Conservation (phyloP, 1,284 basidiomycete genomes). For the Gomphus sp. region DNA sequence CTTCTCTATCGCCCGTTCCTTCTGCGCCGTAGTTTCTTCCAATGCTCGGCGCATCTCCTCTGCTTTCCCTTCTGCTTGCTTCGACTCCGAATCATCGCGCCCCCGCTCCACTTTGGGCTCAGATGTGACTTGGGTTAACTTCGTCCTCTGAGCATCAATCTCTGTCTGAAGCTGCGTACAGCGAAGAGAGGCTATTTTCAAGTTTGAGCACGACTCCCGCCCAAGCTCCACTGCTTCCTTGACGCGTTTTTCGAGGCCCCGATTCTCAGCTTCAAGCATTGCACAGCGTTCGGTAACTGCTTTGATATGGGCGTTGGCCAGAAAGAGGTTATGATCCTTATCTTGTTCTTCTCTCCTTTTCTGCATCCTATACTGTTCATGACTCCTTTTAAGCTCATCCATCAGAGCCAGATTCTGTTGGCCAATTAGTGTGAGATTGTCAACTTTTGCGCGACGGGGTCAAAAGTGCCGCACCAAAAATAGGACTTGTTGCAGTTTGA, state of each 20-base stretch:
- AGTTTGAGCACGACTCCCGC: not conserved
- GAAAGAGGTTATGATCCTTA: not conserved
- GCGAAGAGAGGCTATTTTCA: not conserved
- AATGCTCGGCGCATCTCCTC: not conserved
- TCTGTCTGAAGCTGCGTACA: not conserved
- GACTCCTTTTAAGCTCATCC: too few relatives aligned
- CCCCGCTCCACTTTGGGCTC: not conserved
- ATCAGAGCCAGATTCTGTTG: too few relatives aligned
- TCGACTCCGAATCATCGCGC: not conserved
- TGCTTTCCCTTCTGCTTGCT: not conserved
- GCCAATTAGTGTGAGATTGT: not conserved
- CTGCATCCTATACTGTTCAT: not conserved
- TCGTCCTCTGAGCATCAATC: not conserved
- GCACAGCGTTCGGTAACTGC: not conserved
- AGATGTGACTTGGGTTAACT: not conserved
- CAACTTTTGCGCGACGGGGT: not conserved
- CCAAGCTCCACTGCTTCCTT: not conserved
- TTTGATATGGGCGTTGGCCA: not conserved
- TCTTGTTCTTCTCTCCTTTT: not conserved
- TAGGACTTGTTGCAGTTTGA: not conserved
- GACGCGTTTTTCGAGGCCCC: not conserved
- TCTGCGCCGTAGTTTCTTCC: not conserved
- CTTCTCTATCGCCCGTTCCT: not conserved
- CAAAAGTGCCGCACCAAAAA: not conserved
- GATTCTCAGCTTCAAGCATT: not conserved